Base-by-base conservation (phyloP, 2,329 filamentous ascomycete species). In the Epicoccum sorghinum region DNA sequence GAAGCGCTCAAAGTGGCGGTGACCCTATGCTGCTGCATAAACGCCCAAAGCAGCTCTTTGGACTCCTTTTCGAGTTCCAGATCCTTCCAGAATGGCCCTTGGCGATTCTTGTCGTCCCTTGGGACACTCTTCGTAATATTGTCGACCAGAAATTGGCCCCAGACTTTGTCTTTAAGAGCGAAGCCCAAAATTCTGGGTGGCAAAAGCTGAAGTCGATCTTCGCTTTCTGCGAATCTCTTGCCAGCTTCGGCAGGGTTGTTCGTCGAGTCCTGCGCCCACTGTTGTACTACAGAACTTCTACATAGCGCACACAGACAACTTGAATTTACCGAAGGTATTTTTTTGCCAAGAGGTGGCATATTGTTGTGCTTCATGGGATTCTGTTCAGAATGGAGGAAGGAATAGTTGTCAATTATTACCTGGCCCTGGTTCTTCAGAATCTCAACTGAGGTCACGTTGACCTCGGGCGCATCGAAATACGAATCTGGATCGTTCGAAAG, bases 321-420 rank as follows among this genome's bases (percentile, higher is more conserved):
- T n/a, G n/a, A n/a, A n/a, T n/a, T n/a, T n/a, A n/a, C n/a, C n/a
- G n/a, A n/a, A n/a, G 40, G 46, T 23, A 49, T 41, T 13, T 50
- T 46, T 12, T 41, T 41, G 9, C 46, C 46, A 4, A 50, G n/a
- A 5, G 52, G 52, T 1, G 41, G 38, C 37, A 43, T 44, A 22
- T 49, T 47, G 27, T 46, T 23, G 7, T 37, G 30, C 9, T 44
- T 55, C 46, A 55, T 49, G 2, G 36, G 7, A n/a, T 55, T 55
- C 24, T 47, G 42, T 27, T 50, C 40, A 6, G 52, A 55, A 22
- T 40, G 43, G 22, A 50, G 33, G 27, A 55, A 55, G 2, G 52
- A 37, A 9, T 27, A 55, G 35, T 55, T 55, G 27, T 55, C 52
- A 13, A 55, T 40, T n/a, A 55, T 55, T 0, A 55, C 52, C n/a